A percentile compares a stretch with the other conserved stretches of the same genome.
Conservation (phyloP, 2,329 filamentous ascomycete genomes). For the Ceratocystis huliohia region DNA sequence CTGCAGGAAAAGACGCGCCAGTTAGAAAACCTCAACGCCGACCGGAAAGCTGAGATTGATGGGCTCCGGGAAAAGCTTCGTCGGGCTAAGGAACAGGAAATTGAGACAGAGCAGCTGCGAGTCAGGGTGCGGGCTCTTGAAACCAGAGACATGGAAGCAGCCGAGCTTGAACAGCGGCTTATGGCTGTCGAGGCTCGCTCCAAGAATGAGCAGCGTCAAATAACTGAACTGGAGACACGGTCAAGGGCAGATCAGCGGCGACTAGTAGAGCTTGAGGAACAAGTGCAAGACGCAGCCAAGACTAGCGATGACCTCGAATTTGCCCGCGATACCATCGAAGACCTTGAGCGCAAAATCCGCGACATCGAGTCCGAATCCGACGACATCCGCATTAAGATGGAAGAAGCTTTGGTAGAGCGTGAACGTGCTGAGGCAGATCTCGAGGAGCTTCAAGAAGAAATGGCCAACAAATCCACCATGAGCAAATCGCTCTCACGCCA, state of each 20-base stretch:
- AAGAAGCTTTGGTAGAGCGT: conserved; percentile 42
- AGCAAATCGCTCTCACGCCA: conserved; percentile 64
- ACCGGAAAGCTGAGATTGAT: conserved; percentile 15
- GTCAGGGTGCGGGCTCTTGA: conserved; percentile 13
- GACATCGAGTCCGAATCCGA: conserved; percentile 42
- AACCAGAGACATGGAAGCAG: conserved; percentile 15
- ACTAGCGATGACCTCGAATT: conserved; percentile 40
- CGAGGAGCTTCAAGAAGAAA: conserved; percentile 59
- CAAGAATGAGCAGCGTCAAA: conserved; percentile 41
- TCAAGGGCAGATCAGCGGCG: conserved; percentile 43
- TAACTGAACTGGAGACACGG: conserved; percentile 45
- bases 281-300: conserved; percentile 26
- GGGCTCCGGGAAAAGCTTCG: conserved; percentile 14
- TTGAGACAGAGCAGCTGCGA: conserved; percentile 17
- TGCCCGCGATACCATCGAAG: conserved; percentile 45
- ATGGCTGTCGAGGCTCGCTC: conserved; percentile 44
- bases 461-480: conserved; percentile 65
- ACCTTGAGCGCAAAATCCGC: conserved; percentile 43
- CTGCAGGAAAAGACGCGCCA: conserved; percentile 17
- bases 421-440: conserved; percentile 46
- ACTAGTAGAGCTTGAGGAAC: conserved; percentile 44
- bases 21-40: conserved; percentile 11
- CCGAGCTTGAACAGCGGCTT: conserved; percentile 33
- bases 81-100: conserved; percentile 14
- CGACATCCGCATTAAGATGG: conserved; percentile 41